Percentiles rank a stretch among this genome's conserved stretches.
Evolutionary conservation across 2,329 filamentous ascomycete genomes (phyloP).

Genomic region (Cytospora paraplurivora): DNA sequence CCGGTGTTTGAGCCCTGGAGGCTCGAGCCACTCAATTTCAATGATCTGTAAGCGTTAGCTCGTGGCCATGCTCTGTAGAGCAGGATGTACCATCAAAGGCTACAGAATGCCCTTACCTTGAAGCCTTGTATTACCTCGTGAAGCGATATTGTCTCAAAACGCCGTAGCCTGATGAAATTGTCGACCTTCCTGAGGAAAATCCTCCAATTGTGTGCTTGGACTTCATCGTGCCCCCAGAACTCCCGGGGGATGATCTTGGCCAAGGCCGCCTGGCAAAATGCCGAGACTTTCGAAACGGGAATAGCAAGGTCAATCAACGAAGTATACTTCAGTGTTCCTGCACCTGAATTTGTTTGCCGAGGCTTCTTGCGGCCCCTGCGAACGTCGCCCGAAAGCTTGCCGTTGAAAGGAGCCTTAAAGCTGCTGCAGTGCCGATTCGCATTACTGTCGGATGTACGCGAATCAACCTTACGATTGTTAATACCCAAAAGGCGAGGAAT

Average conservation of each 20-base stretch:
- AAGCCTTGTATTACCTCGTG: constrained; percentile 77
- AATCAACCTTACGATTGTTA: constrained; percentile 17
- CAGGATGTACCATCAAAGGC: neutral
- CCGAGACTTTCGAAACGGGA: constrained; percentile 69
- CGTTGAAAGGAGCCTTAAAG: constrained; percentile 14
- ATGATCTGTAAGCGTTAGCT: constrained; percentile 54
- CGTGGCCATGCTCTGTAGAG: neutral
- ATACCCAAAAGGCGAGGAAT: constrained; percentile 10
- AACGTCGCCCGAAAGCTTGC: constrained; percentile 20
- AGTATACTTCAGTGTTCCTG: constrained; percentile 40
- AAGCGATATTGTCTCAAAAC: constrained; percentile 79
- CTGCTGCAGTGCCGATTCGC: constrained; percentile 8
- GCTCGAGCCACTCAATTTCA: constrained; percentile 72
- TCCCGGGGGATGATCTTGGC: constrained; percentile 70
- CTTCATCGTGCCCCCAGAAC: constrained; percentile 69
- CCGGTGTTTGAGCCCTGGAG: constrained; percentile 47
- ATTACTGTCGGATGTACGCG: neutral
- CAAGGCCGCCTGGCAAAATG: constrained; percentile 81
- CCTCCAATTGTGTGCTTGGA: constrained; percentile 60
- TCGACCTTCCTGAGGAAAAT: constrained; percentile 70
- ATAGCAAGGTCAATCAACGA: constrained; percentile 69
- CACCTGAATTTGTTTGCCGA: constrained; percentile 9
- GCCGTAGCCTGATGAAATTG: constrained; percentile 73
- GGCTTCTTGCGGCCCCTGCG: constrained; percentile 21
- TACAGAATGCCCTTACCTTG: constrained; percentile 56